Conservation (phyloP, 768 basidiomycete genomes). For the Mycena sanguinolenta region DNA sequence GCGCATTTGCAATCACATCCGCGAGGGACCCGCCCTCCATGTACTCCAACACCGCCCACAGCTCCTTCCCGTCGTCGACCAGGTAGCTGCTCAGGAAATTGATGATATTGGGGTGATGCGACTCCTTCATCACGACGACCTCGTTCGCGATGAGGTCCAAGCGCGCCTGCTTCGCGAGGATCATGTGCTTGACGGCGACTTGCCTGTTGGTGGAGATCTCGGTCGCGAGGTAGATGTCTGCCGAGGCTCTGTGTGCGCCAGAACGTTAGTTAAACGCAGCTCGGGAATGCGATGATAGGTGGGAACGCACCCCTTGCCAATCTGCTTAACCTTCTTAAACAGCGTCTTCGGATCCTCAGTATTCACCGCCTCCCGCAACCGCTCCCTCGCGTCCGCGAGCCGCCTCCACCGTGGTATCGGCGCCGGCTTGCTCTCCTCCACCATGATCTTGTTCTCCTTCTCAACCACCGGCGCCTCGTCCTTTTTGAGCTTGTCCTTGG, state of each 20-base stretch:
- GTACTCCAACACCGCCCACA: neutral
- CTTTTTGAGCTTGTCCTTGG: too few species aligned
- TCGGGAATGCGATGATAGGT: too few species aligned
- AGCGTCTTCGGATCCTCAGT: constrained; percentile 88
- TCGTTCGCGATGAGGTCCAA: constrained; percentile 99
- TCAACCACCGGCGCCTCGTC: too few species aligned
- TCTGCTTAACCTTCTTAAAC: constrained; percentile 98
- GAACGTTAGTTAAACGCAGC: too few species aligned
- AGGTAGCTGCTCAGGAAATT: constrained; percentile 81
- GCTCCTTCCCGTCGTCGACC: neutral
- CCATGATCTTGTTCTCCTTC: too few species aligned
- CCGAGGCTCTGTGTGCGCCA: constrained; percentile 86
- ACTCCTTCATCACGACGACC: constrained; percentile 99
- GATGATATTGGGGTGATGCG: constrained; percentile 96
- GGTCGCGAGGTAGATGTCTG: constrained; percentile 94
- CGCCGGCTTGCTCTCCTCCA: too few species aligned
- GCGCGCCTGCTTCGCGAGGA: constrained; percentile 91
- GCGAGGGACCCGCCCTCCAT: neutral
- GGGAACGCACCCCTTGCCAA: constrained; percentile 91
- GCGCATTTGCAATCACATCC: neutral
- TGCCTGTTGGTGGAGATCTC: constrained; percentile 85
- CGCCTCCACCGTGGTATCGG: too few species aligned
- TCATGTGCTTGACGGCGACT: constrained; percentile 99
- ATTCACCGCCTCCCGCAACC: constrained; percentile 89
- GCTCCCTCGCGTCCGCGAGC: constrained; percentile 97